Evolutionary conservation across 2,329 filamentous ascomycete species (phyloP).

Genomic region (Fragosphaeria purpurea): DNA sequence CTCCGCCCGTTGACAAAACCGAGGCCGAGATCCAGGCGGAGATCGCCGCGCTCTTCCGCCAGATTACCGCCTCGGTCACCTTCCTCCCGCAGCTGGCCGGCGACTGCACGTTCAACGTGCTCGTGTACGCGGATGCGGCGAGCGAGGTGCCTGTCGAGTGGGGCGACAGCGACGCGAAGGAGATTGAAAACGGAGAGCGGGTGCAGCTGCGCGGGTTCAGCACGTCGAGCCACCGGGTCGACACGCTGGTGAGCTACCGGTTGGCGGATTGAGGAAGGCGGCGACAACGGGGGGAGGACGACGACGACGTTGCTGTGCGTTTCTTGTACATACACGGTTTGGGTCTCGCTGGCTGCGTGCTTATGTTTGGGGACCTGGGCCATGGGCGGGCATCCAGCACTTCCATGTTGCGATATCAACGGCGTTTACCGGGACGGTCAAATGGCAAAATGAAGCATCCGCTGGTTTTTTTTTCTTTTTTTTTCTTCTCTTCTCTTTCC

Average conservation of each 20-base stretch:
- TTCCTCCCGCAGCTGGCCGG: conserved; percentile 90
- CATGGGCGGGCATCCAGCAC: too few species aligned
- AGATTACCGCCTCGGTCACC: conserved; percentile 95
- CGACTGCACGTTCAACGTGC: conserved; percentile 96
- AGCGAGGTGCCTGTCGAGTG: conserved; percentile 95
- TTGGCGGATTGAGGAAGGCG: conserved; percentile 27
- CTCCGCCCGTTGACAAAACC: conserved; percentile 58
- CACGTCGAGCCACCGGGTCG: conserved; percentile 86
- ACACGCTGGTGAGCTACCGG: conserved; percentile 91
- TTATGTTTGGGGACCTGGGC: too few species aligned
- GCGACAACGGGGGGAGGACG: too few species aligned
- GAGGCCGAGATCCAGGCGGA: conserved; percentile 91
- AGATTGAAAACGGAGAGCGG: conserved; percentile 88
- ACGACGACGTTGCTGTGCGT: too few species aligned
- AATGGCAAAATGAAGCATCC: too few species aligned
- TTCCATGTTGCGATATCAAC: too few species aligned
- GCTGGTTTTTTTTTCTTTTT: too few species aligned
- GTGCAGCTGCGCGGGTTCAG: conserved; percentile 94
- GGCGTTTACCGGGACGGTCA: too few species aligned
- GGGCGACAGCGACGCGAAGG: conserved; percentile 96
- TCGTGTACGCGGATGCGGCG: conserved; percentile 95
- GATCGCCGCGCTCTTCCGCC: conserved; percentile 92
- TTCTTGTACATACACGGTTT: too few species aligned
- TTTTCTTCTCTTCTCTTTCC: too few species aligned
- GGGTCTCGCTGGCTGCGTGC: too few species aligned